phyloP scores from a whole-genome alignment of 371 early-diverging fungal genomes.

The Rhizopus delemar region DNA sequence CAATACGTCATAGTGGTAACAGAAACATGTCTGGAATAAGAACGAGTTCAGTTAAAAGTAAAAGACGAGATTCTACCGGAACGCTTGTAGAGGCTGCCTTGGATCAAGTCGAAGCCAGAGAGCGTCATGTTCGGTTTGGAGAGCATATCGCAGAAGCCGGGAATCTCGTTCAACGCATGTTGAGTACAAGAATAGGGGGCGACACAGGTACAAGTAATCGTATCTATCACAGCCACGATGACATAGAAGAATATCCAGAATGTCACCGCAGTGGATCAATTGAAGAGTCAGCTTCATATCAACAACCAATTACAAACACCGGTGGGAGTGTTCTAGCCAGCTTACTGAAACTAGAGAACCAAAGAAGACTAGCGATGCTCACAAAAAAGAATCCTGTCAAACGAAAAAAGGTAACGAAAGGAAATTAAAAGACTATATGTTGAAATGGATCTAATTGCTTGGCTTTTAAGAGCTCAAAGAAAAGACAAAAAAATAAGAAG shows the following conservation, averaged over 20 bases:
- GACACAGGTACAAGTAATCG: neutral
- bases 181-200: slow-evolving; percentile 21
- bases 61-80: slow-evolving; percentile 2
- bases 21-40: neutral
- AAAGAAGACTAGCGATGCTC: slow-evolving; percentile 13
- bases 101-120: slow-evolving; percentile 43
- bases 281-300: slow-evolving; percentile 5
- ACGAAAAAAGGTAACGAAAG: slow-evolving; percentile 15
- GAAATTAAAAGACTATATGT: neutral
- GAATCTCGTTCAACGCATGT: slow-evolving; percentile 42
- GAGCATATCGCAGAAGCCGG: slow-evolving; percentile 51
- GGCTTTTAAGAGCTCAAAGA: neutral
- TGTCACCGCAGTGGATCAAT: slow-evolving; percentile 1
- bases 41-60: neutral
- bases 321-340: slow-evolving; percentile 42
- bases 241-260: slow-evolving; percentile 10
- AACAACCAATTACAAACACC: neutral
- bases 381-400: slow-evolving; percentile 17
- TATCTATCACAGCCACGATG: slow-evolving; percentile 5
- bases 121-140: slow-evolving; percentile 49
- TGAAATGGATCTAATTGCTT: neutral
- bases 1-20: neutral
- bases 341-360: slow-evolving; percentile 47
- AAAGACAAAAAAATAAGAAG: slow-evolving; percentile 20
- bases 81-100: slow-evolving; percentile 48